Evolutionary conservation across 1,139 yeast genomes (phyloP).

Genomic region (Protomyces macrosporus): DNA sequence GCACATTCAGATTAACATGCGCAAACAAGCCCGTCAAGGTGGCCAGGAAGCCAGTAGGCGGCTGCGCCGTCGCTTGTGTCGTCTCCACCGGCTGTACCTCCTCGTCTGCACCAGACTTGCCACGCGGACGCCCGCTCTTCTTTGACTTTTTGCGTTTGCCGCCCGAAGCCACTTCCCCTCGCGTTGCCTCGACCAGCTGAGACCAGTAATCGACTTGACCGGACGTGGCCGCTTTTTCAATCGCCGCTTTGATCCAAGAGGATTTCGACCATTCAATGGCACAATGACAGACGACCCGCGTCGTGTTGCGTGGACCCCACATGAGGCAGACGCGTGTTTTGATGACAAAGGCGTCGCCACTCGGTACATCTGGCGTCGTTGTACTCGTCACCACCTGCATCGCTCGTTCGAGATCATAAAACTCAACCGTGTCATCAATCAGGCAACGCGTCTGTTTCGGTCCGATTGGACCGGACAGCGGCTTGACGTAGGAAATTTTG

Average conservation of each 20-base stretch:
- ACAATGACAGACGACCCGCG: constrained; percentile 61
- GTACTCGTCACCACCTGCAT: constrained; percentile 63
- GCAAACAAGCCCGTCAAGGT: not conserved
- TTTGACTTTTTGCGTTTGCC: constrained; percentile 38
- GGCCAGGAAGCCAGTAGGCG: not conserved
- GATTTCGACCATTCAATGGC: constrained; percentile 86
- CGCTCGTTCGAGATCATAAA: constrained; percentile 54
- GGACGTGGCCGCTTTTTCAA: constrained; percentile 85
- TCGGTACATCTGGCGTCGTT: constrained; percentile 90
- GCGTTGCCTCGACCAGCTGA: constrained; percentile 55
- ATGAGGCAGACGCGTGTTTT: constrained; percentile 58
- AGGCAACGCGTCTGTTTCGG: constrained; percentile 89
- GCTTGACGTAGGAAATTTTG: constrained; percentile 68
- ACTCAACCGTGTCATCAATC: constrained; percentile 65
- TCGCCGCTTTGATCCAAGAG: constrained; percentile 66
- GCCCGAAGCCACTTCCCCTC: constrained; percentile 34
- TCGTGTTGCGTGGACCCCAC: constrained; percentile 72
- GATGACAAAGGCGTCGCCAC: constrained; percentile 76
- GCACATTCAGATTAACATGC: constrained; percentile 7
- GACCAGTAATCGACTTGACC: constrained; percentile 77
- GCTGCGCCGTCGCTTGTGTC: not conserved
- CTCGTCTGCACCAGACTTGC: not conserved
- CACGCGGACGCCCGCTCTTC: constrained; percentile 33
- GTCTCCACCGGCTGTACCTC: not conserved
- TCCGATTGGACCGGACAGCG: constrained; percentile 76